Evolutionary conservation across 768 basidiomycete species (phyloP).

Genomic region (Hericium alpestre): DNA sequence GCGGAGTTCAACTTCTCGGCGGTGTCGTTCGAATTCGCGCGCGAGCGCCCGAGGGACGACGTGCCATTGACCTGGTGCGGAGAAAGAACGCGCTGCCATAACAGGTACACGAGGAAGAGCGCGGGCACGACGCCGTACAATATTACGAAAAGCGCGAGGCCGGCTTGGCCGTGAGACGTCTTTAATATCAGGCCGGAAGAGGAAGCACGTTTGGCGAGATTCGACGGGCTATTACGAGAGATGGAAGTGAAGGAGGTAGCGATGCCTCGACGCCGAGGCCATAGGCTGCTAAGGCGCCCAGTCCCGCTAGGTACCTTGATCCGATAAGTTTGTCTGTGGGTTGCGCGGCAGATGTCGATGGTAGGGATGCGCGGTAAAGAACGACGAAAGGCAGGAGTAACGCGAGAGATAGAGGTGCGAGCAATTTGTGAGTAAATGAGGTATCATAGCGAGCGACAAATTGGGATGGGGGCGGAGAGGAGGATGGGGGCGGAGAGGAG

Average conservation of each 20-base stretch:
- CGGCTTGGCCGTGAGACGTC: conserved; percentile 56
- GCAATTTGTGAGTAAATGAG: conserved; percentile 35
- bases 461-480: conserved; percentile 9
- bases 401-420: conserved; percentile 39
- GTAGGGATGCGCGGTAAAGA: conserved; percentile 30
- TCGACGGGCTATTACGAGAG: conserved; percentile 14
- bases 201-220: conserved; percentile 22
- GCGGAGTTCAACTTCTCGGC: conserved; percentile 29
- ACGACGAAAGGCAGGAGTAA: conserved; percentile 33
- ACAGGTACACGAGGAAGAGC: conserved; percentile 23
- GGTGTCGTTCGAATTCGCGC: conserved; percentile 28
- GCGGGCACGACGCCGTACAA: conserved; percentile 47
- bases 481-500: conserved; percentile 12
- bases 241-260: conserved; percentile 54
- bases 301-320: conserved; percentile 26
- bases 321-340: conserved; percentile 16
- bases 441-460: conserved; percentile 23
- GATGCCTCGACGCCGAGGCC: conserved; percentile 54
- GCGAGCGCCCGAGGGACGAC: conserved; percentile 11
- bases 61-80: conserved; percentile 1
- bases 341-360: conserved; percentile 20
- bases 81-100: conserved; percentile 5
- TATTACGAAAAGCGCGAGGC: conserved; percentile 51
- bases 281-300: conserved; percentile 39
- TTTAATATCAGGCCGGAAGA: conserved; percentile 28